Base-by-base conservation (phyloP, 768 basidiomycete genomes). In the Mycena maculata region DNA sequence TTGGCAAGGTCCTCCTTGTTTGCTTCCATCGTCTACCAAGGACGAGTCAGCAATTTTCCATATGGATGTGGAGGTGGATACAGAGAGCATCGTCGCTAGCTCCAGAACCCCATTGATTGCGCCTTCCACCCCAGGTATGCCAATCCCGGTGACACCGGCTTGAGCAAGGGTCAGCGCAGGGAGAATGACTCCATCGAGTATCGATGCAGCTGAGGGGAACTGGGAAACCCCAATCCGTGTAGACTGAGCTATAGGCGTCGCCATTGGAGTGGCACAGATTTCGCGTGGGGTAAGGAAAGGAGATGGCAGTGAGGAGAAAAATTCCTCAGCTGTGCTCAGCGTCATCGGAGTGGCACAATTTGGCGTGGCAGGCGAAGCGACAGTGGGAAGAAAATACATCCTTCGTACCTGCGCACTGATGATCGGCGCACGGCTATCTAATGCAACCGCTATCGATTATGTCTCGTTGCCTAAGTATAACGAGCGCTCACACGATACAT, bases 1-100 rank as follows among this genome's bases (percentile, higher is more conserved):
- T 54, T 54, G 22, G 53, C 12, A 41, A 54, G 53, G 36, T 54
- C 53, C 20, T 54, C 38, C n/a, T 54, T 54, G 36, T 54, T 54
- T 16, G 53, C 36, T 9, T 38, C 27, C 53, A 54, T 54, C 23
- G 36, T 54, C 53, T 54, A 22, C 33, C 36, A 38, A n/a, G 11
- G 11, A 25, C 23, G 16, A 22, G 33, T 53, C n/a, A 38, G 33
- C 22, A 8, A 8, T 15, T n/a, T n/a, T n/a, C n/a, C n/a, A n/a
- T n/a, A n/a, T n/a, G n/a, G n/a, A n/a, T n/a, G n/a, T n/a, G n/a
- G n/a, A n/a, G n/a, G n/a, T n/a, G n/a, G n/a, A n/a, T n/a, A n/a
- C n/a, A n/a, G n/a, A n/a, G 36, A 38, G 36, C 13, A 53, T 38
- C 12, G 16, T 13, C 31, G 16, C 33, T 15, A 23, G 12, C 4